phyloP scores from a whole-genome alignment of 2,329 filamentous ascomycete species.

The Gnomoniopsis smithogilvyi region DNA sequence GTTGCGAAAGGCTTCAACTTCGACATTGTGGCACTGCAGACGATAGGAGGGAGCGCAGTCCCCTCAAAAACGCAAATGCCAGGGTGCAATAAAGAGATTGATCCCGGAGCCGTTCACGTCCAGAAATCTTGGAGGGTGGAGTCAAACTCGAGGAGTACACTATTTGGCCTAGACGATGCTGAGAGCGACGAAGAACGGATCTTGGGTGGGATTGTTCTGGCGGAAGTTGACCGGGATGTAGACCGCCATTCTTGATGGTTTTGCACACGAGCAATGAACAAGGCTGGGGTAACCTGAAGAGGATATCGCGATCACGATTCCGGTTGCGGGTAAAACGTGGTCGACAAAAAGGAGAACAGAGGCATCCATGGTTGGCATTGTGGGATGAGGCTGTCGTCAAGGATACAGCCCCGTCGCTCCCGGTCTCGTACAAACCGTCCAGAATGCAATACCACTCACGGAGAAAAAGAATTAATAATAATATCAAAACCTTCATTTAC shows the following conservation, averaged over 20 bases:
- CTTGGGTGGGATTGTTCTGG: not conserved
- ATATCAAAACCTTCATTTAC: not conserved
- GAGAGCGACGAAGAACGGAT: not conserved
- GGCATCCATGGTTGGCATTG: not conserved
- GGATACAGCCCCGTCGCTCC: not conserved
- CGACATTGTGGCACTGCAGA: constrained; percentile 5
- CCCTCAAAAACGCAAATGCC: not conserved
- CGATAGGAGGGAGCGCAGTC: constrained; percentile 6
- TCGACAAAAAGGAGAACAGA: not conserved
- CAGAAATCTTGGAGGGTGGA: not conserved
- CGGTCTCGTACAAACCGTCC: not conserved
- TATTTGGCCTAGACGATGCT: not conserved
- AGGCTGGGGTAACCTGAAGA: not conserved
- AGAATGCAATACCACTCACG: not conserved
- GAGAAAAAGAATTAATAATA: not conserved
- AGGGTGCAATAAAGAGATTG: not conserved
- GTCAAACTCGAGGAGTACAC: not conserved
- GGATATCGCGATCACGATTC: not conserved
- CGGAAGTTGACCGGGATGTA: not conserved
- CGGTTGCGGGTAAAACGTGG: not conserved
- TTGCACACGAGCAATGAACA: not conserved
- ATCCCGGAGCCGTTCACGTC: not conserved
- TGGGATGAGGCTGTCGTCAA: constrained; percentile 9
- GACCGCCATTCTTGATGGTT: not conserved
- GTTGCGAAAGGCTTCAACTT: not conserved